Evolutionary conservation across 225 moss, liverwort and hornwort species (phyloP).

Genomic region (Bryum argenteum): DNA sequence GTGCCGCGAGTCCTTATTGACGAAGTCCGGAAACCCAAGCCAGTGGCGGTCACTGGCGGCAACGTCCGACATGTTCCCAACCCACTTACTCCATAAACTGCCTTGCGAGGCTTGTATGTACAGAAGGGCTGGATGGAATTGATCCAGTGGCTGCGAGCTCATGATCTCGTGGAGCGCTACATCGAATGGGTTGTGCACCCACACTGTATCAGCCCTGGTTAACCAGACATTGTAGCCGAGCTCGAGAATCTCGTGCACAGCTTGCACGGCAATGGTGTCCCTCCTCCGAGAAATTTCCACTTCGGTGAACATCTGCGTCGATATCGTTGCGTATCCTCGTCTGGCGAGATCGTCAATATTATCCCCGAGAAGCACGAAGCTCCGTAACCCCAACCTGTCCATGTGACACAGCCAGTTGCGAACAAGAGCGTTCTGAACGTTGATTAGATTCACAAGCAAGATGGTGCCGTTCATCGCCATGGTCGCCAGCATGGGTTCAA

Average conservation of each 20-base stretch:
- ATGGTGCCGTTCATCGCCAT: slow-evolving; percentile 49
- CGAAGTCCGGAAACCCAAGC: slow-evolving; percentile 55
- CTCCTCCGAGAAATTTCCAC: slow-evolving; percentile 27
- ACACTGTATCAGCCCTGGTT: slow-evolving; percentile 78
- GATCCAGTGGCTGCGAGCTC: slow-evolving; percentile 50
- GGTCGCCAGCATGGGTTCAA: slow-evolving; percentile 49
- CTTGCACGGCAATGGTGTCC: slow-evolving; percentile 54
- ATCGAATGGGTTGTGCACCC: slow-evolving; percentile 62
- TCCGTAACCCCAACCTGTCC: slow-evolving; percentile 60
- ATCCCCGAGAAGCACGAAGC: slow-evolving; percentile 74
- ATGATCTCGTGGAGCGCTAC: slow-evolving; percentile 26
- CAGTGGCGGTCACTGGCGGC: slow-evolving; percentile 39
- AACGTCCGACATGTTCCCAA: slow-evolving; percentile 42
- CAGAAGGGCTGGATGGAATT: slow-evolving; percentile 62
- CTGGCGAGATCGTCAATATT: slow-evolving; percentile 68
- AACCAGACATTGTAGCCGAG: slow-evolving; percentile 79
- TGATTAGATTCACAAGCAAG: slow-evolving; percentile 71
- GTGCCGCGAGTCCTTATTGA: slow-evolving; percentile 35
- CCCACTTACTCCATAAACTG: slow-evolving; percentile 62
- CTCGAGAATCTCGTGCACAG: slow-evolving; percentile 56
- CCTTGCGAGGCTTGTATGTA: slow-evolving; percentile 57
- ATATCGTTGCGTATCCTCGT: slow-evolving; percentile 78
- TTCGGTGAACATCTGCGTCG: slow-evolving; percentile 43
- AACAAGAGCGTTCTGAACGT: slow-evolving; percentile 61
- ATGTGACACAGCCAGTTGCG: slow-evolving; percentile 85